Evolutionary conservation across 208 protist species (phyloP).

Genomic region (Trypanosoma congolense): DNA sequence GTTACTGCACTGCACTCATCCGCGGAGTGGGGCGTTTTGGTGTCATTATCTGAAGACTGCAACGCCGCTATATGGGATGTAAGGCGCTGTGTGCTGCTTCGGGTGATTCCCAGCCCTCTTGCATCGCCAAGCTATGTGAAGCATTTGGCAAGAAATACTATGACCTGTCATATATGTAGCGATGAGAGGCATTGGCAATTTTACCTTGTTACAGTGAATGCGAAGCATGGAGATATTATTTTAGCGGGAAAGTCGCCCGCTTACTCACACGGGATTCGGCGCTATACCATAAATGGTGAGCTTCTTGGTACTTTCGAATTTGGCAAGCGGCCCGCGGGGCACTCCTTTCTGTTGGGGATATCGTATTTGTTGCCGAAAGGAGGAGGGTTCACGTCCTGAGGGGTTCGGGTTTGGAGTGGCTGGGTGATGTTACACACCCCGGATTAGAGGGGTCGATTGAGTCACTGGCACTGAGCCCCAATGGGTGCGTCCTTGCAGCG

Average conservation of each 20-base stretch:
- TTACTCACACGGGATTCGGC: conserved; percentile 9
- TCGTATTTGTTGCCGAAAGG: conserved; percentile 26
- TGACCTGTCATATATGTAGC: not conserved
- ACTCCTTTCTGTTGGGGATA: conserved; percentile 22
- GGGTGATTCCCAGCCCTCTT: conserved; percentile 16
- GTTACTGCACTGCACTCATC: conserved; percentile 19
- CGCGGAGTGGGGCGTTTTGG: conserved; percentile 28
- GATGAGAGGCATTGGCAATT: conserved; percentile 11
- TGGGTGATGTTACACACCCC: conserved; percentile 18
- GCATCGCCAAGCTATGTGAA: conserved; percentile 7
- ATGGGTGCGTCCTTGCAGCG: conserved; percentile 16
- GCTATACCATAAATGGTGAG: conserved; percentile 24
- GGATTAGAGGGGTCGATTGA: conserved; percentile 23
- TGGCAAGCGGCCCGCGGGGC: conserved; percentile 13
- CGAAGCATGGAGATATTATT: conserved; percentile 28
- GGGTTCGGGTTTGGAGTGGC: conserved; percentile 16
- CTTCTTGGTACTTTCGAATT: conserved; percentile 14
- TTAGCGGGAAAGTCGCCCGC: conserved; percentile 16
- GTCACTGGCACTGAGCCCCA: conserved; percentile 25
- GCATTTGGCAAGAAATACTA: conserved; percentile 5
- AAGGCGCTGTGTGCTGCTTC: conserved; percentile 19
- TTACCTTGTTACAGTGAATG: conserved; percentile 22
- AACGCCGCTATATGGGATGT: conserved; percentile 27
- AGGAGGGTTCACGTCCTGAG: conserved; percentile 12
- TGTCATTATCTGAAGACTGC: conserved; percentile 25